Evolutionary conservation across 768 basidiomycete genomes (phyloP).

Genomic region (Phallus indusiatus): DNA sequence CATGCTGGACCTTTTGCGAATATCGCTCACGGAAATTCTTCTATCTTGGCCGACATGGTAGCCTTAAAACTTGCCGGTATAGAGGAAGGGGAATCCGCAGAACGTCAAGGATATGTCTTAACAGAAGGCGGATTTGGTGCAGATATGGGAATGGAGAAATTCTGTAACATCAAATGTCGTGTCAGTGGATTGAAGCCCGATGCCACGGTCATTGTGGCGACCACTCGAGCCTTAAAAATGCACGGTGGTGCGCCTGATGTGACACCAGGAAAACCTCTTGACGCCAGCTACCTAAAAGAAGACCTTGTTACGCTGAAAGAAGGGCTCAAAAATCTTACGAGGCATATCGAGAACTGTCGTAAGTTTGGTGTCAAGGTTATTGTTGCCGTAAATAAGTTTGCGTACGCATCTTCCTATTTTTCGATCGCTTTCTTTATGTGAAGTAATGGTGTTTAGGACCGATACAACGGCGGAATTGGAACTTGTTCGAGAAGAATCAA

Average conservation of each 20-base stretch:
- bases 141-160: slow-evolving; percentile 99
- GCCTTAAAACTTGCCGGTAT: slow-evolving; percentile 95
- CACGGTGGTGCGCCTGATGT: slow-evolving; percentile 98
- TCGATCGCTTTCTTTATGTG: background rate
- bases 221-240: slow-evolving; percentile 97
- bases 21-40: slow-evolving; percentile 98
- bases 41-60: slow-evolving; percentile 94
- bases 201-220: slow-evolving; percentile 92
- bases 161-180: slow-evolving; percentile 99
- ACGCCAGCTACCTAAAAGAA: slow-evolving; percentile 91
- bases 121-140: slow-evolving; percentile 99
- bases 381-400: slow-evolving; percentile 90
- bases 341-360: slow-evolving; percentile 89
- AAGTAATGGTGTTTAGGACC: slow-evolving; percentile 37
- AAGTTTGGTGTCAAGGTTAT: slow-evolving; percentile 97
- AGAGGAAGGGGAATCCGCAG: slow-evolving; percentile 77
- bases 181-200: slow-evolving; percentile 88
- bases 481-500: slow-evolving; percentile 70
- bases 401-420: slow-evolving; percentile 43
- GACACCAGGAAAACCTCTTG: slow-evolving; percentile 88
- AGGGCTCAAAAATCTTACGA: slow-evolving; percentile 87
- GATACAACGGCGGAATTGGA: slow-evolving; percentile 87
- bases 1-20: slow-evolving; percentile 99
- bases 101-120: slow-evolving; percentile 86
- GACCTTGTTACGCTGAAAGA: slow-evolving; percentile 81